Evolutionary conservation across 2,329 filamentous ascomycete genomes (phyloP).

Genomic region (Exophiala bonariae): DNA sequence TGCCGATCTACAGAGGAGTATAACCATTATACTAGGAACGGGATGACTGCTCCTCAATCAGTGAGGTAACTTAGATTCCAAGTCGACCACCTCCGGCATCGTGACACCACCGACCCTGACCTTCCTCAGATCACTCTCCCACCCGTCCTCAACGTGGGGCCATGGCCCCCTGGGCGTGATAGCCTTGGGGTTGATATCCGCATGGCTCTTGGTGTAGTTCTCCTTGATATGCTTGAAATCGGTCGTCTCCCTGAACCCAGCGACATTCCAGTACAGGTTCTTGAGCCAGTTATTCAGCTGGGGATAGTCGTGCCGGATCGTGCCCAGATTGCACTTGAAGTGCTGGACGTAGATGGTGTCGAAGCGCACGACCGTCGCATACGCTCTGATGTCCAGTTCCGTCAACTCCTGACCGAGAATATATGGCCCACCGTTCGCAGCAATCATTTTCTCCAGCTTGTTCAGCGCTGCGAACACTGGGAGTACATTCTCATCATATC

Average conservation of each 20-base stretch:
- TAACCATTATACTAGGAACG: too few species aligned
- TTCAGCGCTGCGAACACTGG: slow-evolving; percentile 62
- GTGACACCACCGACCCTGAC: slow-evolving; percentile 49
- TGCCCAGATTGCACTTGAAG: slow-evolving; percentile 67
- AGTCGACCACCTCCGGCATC: slow-evolving; percentile 26
- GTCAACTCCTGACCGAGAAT: slow-evolving; percentile 57
- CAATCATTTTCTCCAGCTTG: slow-evolving; percentile 53
- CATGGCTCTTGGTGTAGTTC: slow-evolving; percentile 64
- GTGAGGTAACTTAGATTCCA: slow-evolving; percentile 19
- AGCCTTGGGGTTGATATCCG: slow-evolving; percentile 59
- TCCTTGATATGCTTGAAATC: slow-evolving; percentile 70
- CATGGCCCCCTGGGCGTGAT: slow-evolving; percentile 65
- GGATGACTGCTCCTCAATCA: too few species aligned
- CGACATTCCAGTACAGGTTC: slow-evolving; percentile 58
- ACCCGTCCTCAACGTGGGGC: slow-evolving; percentile 56
- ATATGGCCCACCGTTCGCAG: slow-evolving; percentile 53
- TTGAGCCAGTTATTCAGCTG: slow-evolving; percentile 62
- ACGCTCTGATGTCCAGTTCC: slow-evolving; percentile 60
- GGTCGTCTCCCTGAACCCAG: slow-evolving; percentile 58
- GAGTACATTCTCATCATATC: slow-evolving; percentile 56
- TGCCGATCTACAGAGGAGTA: too few species aligned
- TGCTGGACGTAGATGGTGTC: slow-evolving; percentile 65
- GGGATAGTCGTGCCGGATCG: slow-evolving; percentile 61
- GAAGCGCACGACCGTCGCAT: slow-evolving; percentile 60
- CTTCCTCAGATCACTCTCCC: slow-evolving; percentile 50